These are phyloP conservation scores for Pseudocohnilembus persalinus DNA, from an alignment of 169 alveolate species.

Conservation along the genomic window DNA sequence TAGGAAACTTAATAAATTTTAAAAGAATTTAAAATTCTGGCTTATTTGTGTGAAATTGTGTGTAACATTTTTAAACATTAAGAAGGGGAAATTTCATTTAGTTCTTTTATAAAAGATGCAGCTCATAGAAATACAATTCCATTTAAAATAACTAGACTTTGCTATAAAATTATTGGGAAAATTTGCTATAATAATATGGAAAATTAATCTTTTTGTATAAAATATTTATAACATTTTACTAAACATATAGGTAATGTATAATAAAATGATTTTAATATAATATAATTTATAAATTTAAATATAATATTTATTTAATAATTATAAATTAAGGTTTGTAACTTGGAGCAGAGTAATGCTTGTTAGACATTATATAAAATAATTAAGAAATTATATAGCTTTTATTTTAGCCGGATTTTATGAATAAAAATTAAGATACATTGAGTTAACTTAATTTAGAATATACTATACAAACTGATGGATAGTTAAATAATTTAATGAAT, in stretches of 20 bases:
- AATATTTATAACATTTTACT: background rate
- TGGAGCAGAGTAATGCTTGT: background rate
- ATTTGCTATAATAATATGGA: background rate
- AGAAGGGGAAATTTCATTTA: background rate
- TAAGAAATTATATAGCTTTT: too few species aligned
- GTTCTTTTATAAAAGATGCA: too few species aligned
- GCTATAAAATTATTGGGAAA: background rate
- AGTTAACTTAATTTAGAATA: background rate
- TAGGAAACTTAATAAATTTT: background rate
- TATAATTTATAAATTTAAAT: too few species aligned
- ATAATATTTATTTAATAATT: too few species aligned
- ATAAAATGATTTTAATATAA: too few species aligned
- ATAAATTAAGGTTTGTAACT: too few species aligned
- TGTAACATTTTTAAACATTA: background rate
- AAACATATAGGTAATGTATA: background rate
- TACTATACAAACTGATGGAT: background rate
- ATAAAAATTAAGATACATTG: background rate
- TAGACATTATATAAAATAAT: background rate
- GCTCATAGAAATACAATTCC: background rate
- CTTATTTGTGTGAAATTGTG: background rate
- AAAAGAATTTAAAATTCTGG: background rate
- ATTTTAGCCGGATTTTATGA: background rate
- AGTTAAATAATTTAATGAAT: background rate
- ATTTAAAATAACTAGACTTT: background rate
- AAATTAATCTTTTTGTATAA: background rate